Conservation (phyloP, 2,329 filamentous ascomycete genomes). For the Sphaerulina vaccinii region DNA sequence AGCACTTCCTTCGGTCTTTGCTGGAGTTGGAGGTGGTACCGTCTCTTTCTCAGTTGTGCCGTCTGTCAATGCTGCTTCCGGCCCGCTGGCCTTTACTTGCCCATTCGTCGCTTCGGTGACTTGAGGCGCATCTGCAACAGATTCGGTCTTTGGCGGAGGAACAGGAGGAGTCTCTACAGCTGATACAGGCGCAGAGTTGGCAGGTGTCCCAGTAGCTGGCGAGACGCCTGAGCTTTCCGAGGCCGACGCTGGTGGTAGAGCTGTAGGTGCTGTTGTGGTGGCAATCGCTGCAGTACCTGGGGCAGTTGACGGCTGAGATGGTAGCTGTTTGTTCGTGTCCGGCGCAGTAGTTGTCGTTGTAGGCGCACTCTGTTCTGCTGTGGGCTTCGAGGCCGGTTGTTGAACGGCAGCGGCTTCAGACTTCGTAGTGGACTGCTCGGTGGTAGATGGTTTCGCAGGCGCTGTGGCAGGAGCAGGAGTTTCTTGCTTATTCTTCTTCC, state of each 20-base stretch:
- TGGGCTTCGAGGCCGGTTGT: not conserved
- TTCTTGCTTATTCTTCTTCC: constrained; percentile 23
- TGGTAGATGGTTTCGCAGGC: constrained; percentile 7
- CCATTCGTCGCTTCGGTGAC: constrained; percentile 1
- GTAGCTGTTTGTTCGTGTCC: constrained; percentile 25
- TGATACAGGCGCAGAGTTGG: constrained; percentile 18
- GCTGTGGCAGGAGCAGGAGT: constrained; percentile 6
- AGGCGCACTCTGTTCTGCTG: not conserved
- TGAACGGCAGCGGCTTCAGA: constrained; percentile 2
- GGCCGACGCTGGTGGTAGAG: not conserved
- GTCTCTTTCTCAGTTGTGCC: not conserved
- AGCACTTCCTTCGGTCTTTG: not conserved
- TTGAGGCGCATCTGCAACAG: constrained; percentile 4
- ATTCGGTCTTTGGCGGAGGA: constrained; percentile 23
- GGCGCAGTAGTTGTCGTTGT: constrained; percentile 14
- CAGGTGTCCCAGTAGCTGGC: constrained; percentile 13
- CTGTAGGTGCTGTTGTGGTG: constrained; percentile 3
- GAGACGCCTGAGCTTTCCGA: constrained; percentile 8
- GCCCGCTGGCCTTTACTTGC: not conserved
- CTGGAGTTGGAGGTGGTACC: constrained; percentile 2
- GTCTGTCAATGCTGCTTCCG: not conserved
- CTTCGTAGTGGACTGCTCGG: not conserved
- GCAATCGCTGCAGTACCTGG: not conserved
- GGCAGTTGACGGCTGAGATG: constrained; percentile 12
- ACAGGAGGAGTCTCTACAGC: constrained; percentile 23